Percentiles rank a stretch among this genome's conserved stretches.
Conservation (phyloP, 805 yeast genomes). For the Ogataea degrootiae region DNA sequence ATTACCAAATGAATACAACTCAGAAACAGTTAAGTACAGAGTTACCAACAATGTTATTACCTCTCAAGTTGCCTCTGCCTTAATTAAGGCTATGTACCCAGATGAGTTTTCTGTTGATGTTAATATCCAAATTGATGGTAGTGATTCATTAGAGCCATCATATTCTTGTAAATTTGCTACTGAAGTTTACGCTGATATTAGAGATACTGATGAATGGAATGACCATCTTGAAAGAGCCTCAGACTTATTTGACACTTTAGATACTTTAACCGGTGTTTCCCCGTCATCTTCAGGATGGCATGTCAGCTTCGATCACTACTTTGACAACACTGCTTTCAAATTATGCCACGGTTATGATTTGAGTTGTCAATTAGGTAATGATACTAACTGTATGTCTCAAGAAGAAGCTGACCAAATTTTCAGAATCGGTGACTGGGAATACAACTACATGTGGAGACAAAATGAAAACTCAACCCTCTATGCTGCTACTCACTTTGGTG, state of each 20-base stretch:
- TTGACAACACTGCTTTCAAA: slow-evolving; percentile 37
- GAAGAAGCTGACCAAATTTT: slow-evolving; percentile 35
- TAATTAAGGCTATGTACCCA: slow-evolving; percentile 36
- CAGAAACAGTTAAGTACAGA: slow-evolving; percentile 28
- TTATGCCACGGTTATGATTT: slow-evolving; percentile 34
- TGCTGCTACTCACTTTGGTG: slow-evolving; percentile 32
- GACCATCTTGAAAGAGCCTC: slow-evolving; percentile 30
- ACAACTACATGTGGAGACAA: slow-evolving; percentile 34
- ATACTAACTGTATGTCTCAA: slow-evolving; percentile 23
- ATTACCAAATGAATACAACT: slow-evolving; percentile 32
- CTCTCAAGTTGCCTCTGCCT: slow-evolving; percentile 34
- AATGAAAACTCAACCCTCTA: slow-evolving; percentile 32
- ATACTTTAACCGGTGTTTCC: slow-evolving; percentile 25
- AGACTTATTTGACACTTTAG: slow-evolving; percentile 25
- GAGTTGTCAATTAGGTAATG: slow-evolving; percentile 20
- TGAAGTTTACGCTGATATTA: slow-evolving; percentile 21
- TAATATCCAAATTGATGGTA: slow-evolving; percentile 24
- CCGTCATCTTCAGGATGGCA: slow-evolving; percentile 21
- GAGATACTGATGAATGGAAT: slow-evolving; percentile 31
- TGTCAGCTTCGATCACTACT: slow-evolving; percentile 34
- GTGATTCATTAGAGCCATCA: slow-evolving; percentile 35
- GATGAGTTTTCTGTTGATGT: slow-evolving; percentile 26
- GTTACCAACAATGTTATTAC: slow-evolving; percentile 37
- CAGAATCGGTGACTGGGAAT: slow-evolving; percentile 41
- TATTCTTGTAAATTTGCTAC: slow-evolving; percentile 31